These are phyloP conservation scores for Malus fusca DNA, from an alignment of 306 rosid species.

Conservation along the genomic window DNA sequence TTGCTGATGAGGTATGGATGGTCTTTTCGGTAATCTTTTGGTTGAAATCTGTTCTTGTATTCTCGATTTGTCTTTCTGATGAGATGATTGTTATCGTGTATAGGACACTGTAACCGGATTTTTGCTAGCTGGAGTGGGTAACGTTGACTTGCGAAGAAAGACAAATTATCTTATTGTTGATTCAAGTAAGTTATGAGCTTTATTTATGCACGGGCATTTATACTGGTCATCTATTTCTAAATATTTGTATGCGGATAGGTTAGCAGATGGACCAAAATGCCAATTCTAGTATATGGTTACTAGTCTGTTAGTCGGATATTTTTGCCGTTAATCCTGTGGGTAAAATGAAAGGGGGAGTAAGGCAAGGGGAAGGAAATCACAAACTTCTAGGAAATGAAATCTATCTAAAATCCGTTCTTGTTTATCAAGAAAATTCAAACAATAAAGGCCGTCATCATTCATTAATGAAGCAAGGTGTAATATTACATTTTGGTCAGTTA, in stretches of 20 bases:
- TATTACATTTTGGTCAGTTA: neutral
- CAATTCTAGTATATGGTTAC: neutral
- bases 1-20: slow-evolving; percentile 79
- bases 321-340: neutral
- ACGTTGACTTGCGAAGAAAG: slow-evolving; percentile 87
- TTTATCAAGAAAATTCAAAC: neutral
- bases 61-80: neutral
- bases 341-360: neutral
- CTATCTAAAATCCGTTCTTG: no score
- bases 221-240: neutral
- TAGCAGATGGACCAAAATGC: neutral
- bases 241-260: neutral
- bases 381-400: neutral
- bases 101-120: slow-evolving; percentile 92
- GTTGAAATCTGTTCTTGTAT: neutral
- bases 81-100: slow-evolving; percentile 8
- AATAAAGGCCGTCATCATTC: neutral
- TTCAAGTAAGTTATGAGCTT: slow-evolving; percentile 54
- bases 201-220: neutral
- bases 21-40: neutral
- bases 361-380: neutral
- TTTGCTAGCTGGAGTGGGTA: slow-evolving; percentile 95
- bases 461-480: neutral
- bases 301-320: neutral
- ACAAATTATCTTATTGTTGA: slow-evolving; percentile 90